Evolutionary conservation across 257 asterid species (phyloP), one percentile per base, ranked within the genome.

Genomic region (Solanum pinnatisectum): DNA sequence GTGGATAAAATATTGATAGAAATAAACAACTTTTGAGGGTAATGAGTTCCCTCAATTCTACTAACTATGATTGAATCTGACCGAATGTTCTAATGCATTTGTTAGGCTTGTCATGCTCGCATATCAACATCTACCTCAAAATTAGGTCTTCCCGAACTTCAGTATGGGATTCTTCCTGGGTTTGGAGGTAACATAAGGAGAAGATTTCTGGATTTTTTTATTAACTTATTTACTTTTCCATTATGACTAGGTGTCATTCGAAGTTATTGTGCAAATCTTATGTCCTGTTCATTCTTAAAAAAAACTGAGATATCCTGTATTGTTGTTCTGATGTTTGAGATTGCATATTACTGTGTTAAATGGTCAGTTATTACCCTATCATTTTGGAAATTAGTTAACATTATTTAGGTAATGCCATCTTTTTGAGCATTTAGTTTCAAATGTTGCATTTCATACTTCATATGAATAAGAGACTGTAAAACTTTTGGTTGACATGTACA

Each of bases 101-200:
- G 33, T 89, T 92, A 97, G 99, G 99, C 95, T 46, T 97, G 99
- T 89, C 99, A 97, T 94, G 99, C 99, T 10, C 99, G 99, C 68
- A 89, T 97, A 90, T 93, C 98, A 84, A 95, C 99, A 25, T 92
- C 98, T n/a, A 88, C 87, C 90, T 97, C 99, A 84, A 98, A 93
- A 90, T 88, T 97, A 88, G 99, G 99, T 67, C 93, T 97, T 89
- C 99, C 99, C 23, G 99, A 97, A 89, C 93, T 97, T 91, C 99
- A 95, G 93, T 98, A 96, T 74, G 99, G 99, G 32, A 90, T 97
- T 88, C 93, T 96, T 90, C 99, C 99, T 60, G 99, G 99, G 65
- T 95, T 97, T 91, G 99, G 99, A 94, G 99, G 99, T 96, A 90
- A 46, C 59, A 74, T 8, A 74, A 74, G 32, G 83, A 74, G 83